Evolutionary conservation across 106 monocot genomes (phyloP), one percentile per base, ranked within the genome.

Genomic region (Dendrobium officinale): DNA sequence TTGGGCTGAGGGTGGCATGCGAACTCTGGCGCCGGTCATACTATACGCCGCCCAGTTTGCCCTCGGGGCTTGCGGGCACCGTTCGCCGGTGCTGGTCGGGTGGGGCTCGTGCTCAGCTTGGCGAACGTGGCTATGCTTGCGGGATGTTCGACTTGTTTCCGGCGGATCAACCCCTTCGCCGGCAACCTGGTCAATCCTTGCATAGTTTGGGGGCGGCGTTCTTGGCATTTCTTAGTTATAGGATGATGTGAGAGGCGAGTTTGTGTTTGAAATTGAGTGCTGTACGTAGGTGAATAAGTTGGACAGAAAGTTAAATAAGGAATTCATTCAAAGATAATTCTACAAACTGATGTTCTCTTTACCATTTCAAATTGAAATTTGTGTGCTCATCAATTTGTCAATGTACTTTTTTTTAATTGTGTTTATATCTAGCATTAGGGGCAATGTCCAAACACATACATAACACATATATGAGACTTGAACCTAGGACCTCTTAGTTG

Each of bases 1-100:
- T 0, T 87, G 87, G 87, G 81, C 87, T 13, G 87, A 83, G 31
- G 87, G 87, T 10, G 83, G 78, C 4, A 81, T 87, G 78, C 48
- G 56, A 13, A 33, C 54, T 43, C 59, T 64, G 15, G 80, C 44
- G 9, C 49, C 73, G 37, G 20, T 68, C 18, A 29, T 49, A 3
- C 27, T 87, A 4, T 87, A 83, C 67, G 0, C 75, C 9, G 81
- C 73, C 5, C 83, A 84, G 78, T 77, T 87, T 24, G 10, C 44
- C 0, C 48, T 83, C 15, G 80, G 80, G 80, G n/a, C 48, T 83
- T 40, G 41, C 27, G 87, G 86, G 80, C 48, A 6, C 86, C 80
- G 10, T 7, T 83, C 7, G 77, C 55, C 7, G 80, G 77, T 4
- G 67, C 83, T 1, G 55, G 13, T 15, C 16, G 73, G 70, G 77